phyloP scores from a whole-genome alignment of 805 yeast species.

The Jamesozyma rosinii region DNA sequence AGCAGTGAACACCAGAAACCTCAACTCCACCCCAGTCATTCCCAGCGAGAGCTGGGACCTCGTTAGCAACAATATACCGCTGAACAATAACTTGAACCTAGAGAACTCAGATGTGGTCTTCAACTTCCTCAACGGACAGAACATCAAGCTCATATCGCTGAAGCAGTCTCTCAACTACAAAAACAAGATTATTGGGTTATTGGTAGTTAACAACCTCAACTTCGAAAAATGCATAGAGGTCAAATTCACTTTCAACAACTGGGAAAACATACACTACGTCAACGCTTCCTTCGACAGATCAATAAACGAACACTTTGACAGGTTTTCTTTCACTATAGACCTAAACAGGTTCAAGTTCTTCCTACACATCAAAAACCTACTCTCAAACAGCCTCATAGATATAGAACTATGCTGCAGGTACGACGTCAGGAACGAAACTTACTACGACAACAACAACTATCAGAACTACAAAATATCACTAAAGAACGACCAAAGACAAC shows the following conservation, averaged over 20 bases:
- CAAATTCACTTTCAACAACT: conserved; percentile 28
- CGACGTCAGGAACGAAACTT: conserved; percentile 28
- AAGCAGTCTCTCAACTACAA: neutral
- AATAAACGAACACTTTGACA: conserved; percentile 22
- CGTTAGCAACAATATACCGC: neutral
- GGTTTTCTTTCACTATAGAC: conserved; percentile 26
- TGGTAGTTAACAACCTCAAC: conserved; percentile 26
- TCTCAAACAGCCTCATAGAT: conserved; percentile 12
- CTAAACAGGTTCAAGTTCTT: conserved; percentile 23
- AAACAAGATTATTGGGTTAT: conserved; percentile 17
- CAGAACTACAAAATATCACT: conserved; percentile 24
- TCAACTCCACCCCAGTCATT: neutral
- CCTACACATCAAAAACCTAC: conserved; percentile 17
- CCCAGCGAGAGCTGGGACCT: neutral
- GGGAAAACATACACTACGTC: conserved; percentile 28
- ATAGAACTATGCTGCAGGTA: conserved; percentile 29
- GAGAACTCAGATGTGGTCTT: neutral
- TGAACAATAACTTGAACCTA: neutral
- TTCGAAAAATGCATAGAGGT: conserved; percentile 29
- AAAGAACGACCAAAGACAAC: neutral
- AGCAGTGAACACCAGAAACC: neutral
- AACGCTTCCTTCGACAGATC: conserved; percentile 22
- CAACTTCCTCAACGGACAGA: conserved; percentile 6
- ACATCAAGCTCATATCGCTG: conserved; percentile 19
- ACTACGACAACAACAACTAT: conserved; percentile 30